These are phyloP conservation scores for Venturiaceae sp. DNA, from an alignment of 2,329 filamentous ascomycete species.

Conservation along the genomic window DNA sequence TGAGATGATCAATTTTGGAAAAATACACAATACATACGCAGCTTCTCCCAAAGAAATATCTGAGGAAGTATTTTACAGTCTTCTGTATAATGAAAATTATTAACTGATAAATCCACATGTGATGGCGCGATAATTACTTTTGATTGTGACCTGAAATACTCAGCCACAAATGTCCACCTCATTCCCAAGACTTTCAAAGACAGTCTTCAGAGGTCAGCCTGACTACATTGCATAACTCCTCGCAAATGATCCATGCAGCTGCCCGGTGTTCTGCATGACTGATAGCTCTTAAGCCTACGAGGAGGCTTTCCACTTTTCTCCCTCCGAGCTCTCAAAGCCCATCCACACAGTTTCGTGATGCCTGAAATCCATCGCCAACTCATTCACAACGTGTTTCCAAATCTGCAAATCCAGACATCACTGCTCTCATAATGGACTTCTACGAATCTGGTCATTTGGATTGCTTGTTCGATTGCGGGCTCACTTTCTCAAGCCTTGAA, in stretches of 20 bases:
- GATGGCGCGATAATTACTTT: too few species aligned
- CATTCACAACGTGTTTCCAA: background rate
- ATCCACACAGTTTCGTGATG: background rate
- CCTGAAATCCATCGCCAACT: background rate
- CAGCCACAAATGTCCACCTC: background rate
- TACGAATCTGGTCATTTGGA: conserved; percentile 2
- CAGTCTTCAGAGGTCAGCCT: background rate
- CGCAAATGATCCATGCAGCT: background rate
- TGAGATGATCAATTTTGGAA: too few species aligned
- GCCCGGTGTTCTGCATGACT: background rate
- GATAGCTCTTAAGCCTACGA: background rate
- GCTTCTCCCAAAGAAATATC: too few species aligned
- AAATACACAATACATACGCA: too few species aligned
- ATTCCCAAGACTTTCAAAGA: background rate
- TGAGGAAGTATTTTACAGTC: too few species aligned
- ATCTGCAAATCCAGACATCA: background rate
- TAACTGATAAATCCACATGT: too few species aligned
- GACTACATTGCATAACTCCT: background rate
- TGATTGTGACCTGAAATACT: too few species aligned
- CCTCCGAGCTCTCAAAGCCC: too few species aligned
- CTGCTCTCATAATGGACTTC: background rate
- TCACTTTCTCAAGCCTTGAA: conserved; percentile 22
- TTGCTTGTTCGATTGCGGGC: conserved; percentile 24
- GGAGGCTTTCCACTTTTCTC: background rate
- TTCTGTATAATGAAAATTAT: too few species aligned